phyloP scores from a whole-genome alignment of 2,329 filamentous ascomycete genomes.

The Trichoderma breve region DNA sequence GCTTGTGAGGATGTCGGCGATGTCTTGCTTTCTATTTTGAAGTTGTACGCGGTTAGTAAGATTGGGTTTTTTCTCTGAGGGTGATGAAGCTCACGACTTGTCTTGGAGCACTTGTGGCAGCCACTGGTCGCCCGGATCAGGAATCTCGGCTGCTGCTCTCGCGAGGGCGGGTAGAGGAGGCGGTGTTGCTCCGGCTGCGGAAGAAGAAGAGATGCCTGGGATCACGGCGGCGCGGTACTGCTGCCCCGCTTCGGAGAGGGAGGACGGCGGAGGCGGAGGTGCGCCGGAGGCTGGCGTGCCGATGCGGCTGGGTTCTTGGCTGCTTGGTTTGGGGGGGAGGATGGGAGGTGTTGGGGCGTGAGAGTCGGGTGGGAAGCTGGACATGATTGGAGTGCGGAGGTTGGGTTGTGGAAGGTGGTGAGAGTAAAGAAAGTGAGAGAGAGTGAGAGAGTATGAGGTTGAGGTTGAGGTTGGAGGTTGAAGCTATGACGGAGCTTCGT shows the following conservation, averaged over 20 bases:
- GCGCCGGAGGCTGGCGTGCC: slow-evolving; percentile 58
- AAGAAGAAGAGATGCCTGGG: background rate
- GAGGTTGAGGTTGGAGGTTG: background rate
- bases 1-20: slow-evolving; percentile 65
- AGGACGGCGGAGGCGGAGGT: slow-evolving; percentile 39
- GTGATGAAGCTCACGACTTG: slow-evolving; percentile 64
- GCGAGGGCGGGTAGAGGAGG: slow-evolving; percentile 22
- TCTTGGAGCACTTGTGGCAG: slow-evolving; percentile 73
- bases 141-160: slow-evolving; percentile 34
- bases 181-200: slow-evolving; percentile 13
- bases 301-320: slow-evolving; percentile 65
- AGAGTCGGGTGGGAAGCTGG: slow-evolving; percentile 31
- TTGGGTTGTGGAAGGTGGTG: background rate
- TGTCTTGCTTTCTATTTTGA: slow-evolving; percentile 67
- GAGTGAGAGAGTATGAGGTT: background rate
- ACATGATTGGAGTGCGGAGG: slow-evolving; percentile 25
- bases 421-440: background rate
- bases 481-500: background rate
- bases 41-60: background rate
- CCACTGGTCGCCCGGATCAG: slow-evolving; percentile 70
- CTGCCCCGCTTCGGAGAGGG: slow-evolving; percentile 4
- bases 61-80: background rate
- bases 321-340: slow-evolving; percentile 69
- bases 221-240: slow-evolving; percentile 7
- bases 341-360: slow-evolving; percentile 53